Evolutionary conservation across 2,329 filamentous ascomycete species (phyloP).

Genomic region (Aspergillus fumigatus): DNA sequence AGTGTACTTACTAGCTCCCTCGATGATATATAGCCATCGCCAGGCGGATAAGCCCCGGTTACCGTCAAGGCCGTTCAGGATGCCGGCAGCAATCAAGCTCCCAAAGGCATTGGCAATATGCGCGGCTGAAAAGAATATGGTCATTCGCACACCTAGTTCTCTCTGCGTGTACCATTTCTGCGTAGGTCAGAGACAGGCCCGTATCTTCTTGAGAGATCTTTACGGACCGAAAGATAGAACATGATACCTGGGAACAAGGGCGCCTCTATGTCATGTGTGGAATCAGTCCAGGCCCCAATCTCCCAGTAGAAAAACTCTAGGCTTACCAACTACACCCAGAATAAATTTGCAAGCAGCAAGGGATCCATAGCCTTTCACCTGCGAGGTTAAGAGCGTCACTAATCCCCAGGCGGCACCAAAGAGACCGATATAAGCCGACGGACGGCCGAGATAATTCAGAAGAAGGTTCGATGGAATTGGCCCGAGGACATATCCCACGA

Average conservation of each 20-base stretch:
- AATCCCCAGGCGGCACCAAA: slow-evolving; percentile 38
- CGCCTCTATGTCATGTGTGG: slow-evolving; percentile 30
- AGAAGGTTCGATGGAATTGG: slow-evolving; percentile 39
- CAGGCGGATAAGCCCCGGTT: slow-evolving; percentile 33
- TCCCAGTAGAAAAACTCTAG: background rate
- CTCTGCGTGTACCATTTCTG: slow-evolving; percentile 50
- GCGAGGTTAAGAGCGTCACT: slow-evolving; percentile 34
- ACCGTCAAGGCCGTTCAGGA: slow-evolving; percentile 40
- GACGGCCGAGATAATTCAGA: slow-evolving; percentile 28
- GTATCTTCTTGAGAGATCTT: background rate
- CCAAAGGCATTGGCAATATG: slow-evolving; percentile 50
- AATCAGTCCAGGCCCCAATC: background rate
- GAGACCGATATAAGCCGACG: slow-evolving; percentile 32
- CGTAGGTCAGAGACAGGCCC: background rate
- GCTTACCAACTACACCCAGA: slow-evolving; percentile 39
- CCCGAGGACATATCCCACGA: slow-evolving; percentile 33
- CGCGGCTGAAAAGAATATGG: slow-evolving; percentile 49
- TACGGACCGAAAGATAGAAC: slow-evolving; percentile 40
- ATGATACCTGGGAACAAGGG: slow-evolving; percentile 45
- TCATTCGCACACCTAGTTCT: slow-evolving; percentile 48
- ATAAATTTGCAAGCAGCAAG: slow-evolving; percentile 36
- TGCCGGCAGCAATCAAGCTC: slow-evolving; percentile 51
- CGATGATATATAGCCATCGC: slow-evolving; percentile 43
- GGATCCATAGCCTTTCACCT: slow-evolving; percentile 30
- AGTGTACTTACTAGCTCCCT: slow-evolving; percentile 27